Percentiles rank a stretch among this genome's conserved stretches.
Evolutionary conservation across 2,329 filamentous ascomycete genomes (phyloP).

Genomic region (Stenocarpella maydis): DNA sequence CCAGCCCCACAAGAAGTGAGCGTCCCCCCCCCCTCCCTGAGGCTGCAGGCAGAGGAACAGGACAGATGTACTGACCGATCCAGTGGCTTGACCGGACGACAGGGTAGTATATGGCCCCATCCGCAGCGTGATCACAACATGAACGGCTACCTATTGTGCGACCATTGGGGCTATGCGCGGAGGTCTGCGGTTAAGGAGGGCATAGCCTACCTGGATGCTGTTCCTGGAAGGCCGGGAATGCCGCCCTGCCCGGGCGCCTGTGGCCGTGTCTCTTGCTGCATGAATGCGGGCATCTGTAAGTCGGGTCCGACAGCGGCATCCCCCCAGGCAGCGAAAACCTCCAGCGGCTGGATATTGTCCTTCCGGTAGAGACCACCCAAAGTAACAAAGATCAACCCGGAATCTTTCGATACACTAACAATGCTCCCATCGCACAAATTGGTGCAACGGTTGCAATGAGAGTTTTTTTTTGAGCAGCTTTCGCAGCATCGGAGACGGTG

Average conservation of each 20-base stretch:
- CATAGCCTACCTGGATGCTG: not conserved
- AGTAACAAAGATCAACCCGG: not conserved
- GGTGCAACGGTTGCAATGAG: not conserved
- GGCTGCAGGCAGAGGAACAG: no score
- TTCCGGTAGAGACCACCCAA: no score
- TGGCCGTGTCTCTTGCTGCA: conserved; percentile 24
- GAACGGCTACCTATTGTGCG: no score
- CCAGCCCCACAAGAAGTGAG: not conserved
- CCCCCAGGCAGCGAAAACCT: no score
- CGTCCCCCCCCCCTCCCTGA: not conserved
- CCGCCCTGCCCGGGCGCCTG: conserved; percentile 14
- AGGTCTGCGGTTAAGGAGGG: not conserved
- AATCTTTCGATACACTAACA: not conserved
- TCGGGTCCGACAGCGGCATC: no score
- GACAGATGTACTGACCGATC: no score
- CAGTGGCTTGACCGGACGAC: no score
- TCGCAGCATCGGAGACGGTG: conserved; percentile 8
- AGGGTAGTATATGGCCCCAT: no score
- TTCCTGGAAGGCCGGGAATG: conserved; percentile 5
- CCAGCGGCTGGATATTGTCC: not conserved
- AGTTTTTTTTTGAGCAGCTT: not conserved
- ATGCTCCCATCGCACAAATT: not conserved
- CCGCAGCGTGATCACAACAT: no score
- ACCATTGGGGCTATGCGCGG: not conserved
- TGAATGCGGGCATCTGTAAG: conserved; percentile 6